phyloP scores from a whole-genome alignment of 352 stramenopile species.

The Bremia lactucae region DNA sequence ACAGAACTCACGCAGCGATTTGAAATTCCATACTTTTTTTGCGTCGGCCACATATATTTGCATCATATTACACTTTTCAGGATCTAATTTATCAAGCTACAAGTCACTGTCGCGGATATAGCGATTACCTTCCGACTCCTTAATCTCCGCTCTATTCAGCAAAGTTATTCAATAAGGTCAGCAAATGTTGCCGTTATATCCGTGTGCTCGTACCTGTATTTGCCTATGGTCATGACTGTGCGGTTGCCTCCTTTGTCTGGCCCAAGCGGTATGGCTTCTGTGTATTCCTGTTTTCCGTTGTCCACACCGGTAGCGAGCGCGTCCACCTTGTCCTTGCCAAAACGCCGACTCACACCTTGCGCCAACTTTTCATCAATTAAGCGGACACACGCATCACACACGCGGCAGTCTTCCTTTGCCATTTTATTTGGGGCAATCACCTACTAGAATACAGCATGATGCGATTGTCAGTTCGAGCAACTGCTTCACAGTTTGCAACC shows the following conservation, averaged over 20 bases:
- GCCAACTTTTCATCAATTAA: conserved; percentile 81
- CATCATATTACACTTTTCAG: no score
- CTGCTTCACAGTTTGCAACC: not conserved
- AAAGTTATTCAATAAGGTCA: not conserved
- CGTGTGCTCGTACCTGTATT: conserved; percentile 51
- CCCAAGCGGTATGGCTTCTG: conserved; percentile 16
- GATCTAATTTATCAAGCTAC: no score
- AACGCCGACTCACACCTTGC: conserved; percentile 59
- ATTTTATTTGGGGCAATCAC: conserved; percentile 52
- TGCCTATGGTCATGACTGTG: conserved; percentile 66
- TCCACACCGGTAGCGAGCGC: conserved; percentile 15
- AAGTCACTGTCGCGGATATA: conserved; percentile 83
- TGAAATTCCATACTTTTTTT: no score
- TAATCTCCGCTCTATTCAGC: conserved; percentile 65
- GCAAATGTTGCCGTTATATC: not conserved
- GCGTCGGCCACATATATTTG: no score
- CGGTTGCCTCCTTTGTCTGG: conserved; percentile 48
- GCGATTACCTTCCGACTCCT: conserved; percentile 80
- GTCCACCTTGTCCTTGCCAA: conserved; percentile 30
- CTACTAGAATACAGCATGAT: conserved; percentile 14
- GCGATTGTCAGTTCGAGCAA: not conserved
- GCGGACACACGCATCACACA: conserved; percentile 75
- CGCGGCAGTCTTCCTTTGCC: conserved; percentile 55
- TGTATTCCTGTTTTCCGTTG: conserved; percentile 29
- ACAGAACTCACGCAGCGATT: no score